A percentile compares a stretch with the other conserved stretches of the same genome.
These are phyloP conservation scores for Lotmaria passim DNA, from an alignment of 208 protist genomes.

Conservation along the genomic window DNA sequence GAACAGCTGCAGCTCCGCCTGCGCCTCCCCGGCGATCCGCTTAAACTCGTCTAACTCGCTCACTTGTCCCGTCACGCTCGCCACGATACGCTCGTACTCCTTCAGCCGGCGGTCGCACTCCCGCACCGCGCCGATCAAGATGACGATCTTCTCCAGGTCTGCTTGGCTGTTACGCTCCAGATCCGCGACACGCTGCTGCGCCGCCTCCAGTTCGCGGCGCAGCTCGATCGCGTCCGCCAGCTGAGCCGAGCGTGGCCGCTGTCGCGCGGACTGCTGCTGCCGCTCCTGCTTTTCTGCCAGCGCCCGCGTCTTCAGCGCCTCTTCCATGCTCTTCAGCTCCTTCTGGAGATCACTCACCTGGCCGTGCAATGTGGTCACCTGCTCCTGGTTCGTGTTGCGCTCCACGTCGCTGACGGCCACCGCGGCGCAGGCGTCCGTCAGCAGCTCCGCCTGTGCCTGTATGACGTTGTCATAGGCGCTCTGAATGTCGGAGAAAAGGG, in stretches of 20 bases:
- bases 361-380: constrained; percentile 34
- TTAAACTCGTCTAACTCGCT: constrained; percentile 83
- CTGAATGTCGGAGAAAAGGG: constrained; percentile 73
- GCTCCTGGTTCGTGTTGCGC: constrained; percentile 30
- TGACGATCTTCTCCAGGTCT: constrained; percentile 81
- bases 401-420: constrained; percentile 25
- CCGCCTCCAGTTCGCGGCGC: constrained; percentile 41
- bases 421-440: constrained; percentile 50
- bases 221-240: constrained; percentile 32
- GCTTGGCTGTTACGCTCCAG: constrained; percentile 57
- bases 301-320: constrained; percentile 35
- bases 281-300: constrained; percentile 25
- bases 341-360: constrained; percentile 41
- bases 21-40: constrained; percentile 73
- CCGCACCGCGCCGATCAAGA: constrained; percentile 74
- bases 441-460: constrained; percentile 70
- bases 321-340: constrained; percentile 46
- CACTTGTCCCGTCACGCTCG: constrained; percentile 49
- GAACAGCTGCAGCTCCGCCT: constrained; percentile 74
- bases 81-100: constrained; percentile 55
- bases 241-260: constrained; percentile 6
- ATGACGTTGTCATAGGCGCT: constrained; percentile 84
- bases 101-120: constrained; percentile 82
- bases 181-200: constrained; percentile 43
- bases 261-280: background rate